These are phyloP conservation scores for Solanum hybrid DNA, from an alignment of 305 asterid genomes.

Conservation along the genomic window DNA sequence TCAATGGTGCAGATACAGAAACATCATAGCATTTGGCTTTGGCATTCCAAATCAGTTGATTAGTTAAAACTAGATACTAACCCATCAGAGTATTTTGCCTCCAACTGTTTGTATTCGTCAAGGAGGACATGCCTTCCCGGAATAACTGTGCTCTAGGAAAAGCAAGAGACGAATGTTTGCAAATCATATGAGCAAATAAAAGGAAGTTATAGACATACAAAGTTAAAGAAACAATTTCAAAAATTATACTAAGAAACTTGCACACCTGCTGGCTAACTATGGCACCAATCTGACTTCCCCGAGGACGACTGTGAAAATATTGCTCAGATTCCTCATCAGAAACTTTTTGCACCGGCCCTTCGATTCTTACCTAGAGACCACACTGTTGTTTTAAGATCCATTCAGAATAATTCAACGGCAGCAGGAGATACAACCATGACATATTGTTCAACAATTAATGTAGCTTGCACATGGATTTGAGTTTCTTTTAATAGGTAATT, in stretches of 20 bases:
- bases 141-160: conserved; percentile 62
- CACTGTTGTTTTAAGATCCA: not conserved
- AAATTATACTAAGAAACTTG: not conserved
- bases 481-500: not conserved
- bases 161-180: conserved; percentile 15
- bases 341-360: conserved; percentile 80
- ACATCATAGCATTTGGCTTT: not conserved
- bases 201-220: not conserved
- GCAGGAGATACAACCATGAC: not conserved
- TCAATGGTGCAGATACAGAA: not conserved
- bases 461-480: not conserved
- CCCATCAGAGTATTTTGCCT: conserved; percentile 71
- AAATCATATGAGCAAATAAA: conserved; percentile 2
- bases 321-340: conserved; percentile 79
- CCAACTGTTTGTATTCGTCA: conserved; percentile 62
- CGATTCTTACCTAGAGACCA: conserved; percentile 71
- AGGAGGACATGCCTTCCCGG: conserved; percentile 64
- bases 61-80: conserved; percentile 23
- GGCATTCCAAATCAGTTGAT: not conserved
- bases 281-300: conserved; percentile 95
- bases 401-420: not conserved
- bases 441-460: not conserved
- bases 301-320: conserved; percentile 93
- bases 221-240: conserved; percentile 1
- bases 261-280: conserved; percentile 84